A percentile compares a stretch with the other conserved stretches of the same genome.
These are phyloP conservation scores for Chytriomyces confervae DNA, from an alignment of 192 early-diverging fungal species.

Conservation along the genomic window DNA sequence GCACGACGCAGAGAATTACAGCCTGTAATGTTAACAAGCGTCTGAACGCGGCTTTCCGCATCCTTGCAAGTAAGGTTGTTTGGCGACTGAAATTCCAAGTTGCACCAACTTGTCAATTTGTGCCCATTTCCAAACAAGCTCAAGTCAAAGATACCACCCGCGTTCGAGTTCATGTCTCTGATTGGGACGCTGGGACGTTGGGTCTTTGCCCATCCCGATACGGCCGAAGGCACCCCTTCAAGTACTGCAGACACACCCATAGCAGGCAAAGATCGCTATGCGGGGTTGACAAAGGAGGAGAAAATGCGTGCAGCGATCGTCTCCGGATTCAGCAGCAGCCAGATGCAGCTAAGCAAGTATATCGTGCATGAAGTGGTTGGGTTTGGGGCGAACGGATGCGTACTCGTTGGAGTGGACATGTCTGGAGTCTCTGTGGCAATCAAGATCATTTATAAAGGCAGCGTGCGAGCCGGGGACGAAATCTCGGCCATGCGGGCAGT, in stretches of 20 bases:
- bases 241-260: background rate
- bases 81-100: too few species aligned
- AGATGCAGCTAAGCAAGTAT: background rate
- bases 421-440: background rate
- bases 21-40: too few species aligned
- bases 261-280: background rate
- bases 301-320: background rate
- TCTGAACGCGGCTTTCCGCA: too few species aligned
- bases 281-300: background rate
- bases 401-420: conserved; percentile 3
- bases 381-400: conserved; percentile 28
- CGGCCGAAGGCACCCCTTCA: background rate
- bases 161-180: too few species aligned
- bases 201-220: background rate
- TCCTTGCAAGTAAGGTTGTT: too few species aligned
- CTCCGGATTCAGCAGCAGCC: background rate
- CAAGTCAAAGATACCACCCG: too few species aligned
- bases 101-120: too few species aligned
- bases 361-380: conserved; percentile 8
- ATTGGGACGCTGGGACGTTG: too few species aligned
- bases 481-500: background rate
- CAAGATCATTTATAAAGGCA: conserved; percentile 30
- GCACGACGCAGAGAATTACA: too few species aligned
- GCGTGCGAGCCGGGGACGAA: background rate
- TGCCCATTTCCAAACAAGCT: too few species aligned